Percentiles rank a stretch among this genome's conserved stretches.
These are phyloP conservation scores for Pythium utonaiense DNA, from an alignment of 352 stramenopile genomes.

Conservation along the genomic window DNA sequence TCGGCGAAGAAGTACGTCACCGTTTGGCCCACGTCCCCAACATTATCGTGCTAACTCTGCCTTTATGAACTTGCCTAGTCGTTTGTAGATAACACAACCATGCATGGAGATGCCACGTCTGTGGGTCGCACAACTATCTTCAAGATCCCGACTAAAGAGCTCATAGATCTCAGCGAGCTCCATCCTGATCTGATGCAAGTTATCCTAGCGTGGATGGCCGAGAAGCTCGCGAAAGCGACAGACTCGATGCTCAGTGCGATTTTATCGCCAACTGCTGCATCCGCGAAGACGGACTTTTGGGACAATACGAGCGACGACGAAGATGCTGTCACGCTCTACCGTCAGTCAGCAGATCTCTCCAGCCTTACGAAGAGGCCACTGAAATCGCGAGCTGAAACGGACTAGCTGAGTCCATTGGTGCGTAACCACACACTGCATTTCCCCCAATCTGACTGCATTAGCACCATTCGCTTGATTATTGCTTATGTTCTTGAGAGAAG, in stretches of 20 bases:
- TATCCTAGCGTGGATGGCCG: slow-evolving; percentile 71
- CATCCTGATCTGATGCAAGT: slow-evolving; percentile 85
- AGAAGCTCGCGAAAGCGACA: slow-evolving; percentile 63
- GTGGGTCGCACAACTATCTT: slow-evolving; percentile 65
- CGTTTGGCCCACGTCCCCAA: too few species aligned
- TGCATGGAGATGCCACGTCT: slow-evolving; percentile 38
- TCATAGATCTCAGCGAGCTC: slow-evolving; percentile 73
- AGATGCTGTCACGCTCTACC: slow-evolving; percentile 11
- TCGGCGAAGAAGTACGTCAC: slow-evolving; percentile 70
- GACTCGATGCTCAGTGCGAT: slow-evolving; percentile 63
- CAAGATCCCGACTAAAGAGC: slow-evolving; percentile 69
- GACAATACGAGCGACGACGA: slow-evolving; percentile 19
- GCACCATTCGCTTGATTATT: slow-evolving; percentile 4
- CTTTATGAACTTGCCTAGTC: too few species aligned
- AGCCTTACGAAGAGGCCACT: slow-evolving; percentile 20
- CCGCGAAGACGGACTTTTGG: slow-evolving; percentile 6
- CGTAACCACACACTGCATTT: neutral
- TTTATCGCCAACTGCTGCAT: slow-evolving; percentile 34
- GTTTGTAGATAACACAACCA: slow-evolving; percentile 54
- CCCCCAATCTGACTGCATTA: neutral
- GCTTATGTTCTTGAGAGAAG: slow-evolving; percentile 17
- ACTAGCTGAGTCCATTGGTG: slow-evolving; percentile 37
- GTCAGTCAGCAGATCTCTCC: slow-evolving; percentile 10
- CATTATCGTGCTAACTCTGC: too few species aligned
- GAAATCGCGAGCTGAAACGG: slow-evolving; percentile 55